These are phyloP conservation scores for Colletotrichum sp. DNA, from an alignment of 2,329 filamentous ascomycete genomes.

Conservation along the genomic window DNA sequence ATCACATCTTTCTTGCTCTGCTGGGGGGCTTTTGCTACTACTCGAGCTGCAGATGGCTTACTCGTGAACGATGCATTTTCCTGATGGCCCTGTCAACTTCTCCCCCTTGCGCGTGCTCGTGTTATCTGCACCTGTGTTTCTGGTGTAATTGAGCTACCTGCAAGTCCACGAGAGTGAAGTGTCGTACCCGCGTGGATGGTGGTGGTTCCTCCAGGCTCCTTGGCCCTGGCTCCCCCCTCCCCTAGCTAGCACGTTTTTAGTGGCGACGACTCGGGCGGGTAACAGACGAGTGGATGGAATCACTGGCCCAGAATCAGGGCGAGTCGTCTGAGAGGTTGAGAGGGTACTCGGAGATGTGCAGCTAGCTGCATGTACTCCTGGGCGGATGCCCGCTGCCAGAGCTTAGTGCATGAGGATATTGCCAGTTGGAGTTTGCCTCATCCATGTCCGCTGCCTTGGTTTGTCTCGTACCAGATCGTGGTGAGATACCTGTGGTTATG, in stretches of 20 bases:
- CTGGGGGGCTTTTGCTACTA: background rate
- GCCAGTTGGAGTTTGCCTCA: constrained; percentile 4
- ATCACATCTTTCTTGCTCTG: background rate
- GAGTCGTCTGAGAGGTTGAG: background rate
- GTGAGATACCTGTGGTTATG: background rate
- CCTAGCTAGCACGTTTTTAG: background rate
- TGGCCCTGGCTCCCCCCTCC: background rate
- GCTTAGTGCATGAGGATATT: constrained; percentile 11
- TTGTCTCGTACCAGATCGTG: background rate
- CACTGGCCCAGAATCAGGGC: background rate
- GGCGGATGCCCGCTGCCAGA: constrained; percentile 1
- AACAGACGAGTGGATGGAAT: background rate
- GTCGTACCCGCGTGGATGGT: background rate
- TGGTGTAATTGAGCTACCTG: background rate
- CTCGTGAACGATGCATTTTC: background rate
- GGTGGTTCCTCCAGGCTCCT: background rate
- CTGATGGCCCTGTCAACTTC: background rate
- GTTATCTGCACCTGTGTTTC: background rate
- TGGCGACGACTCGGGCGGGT: background rate
- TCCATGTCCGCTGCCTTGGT: background rate
- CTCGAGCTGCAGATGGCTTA: background rate
- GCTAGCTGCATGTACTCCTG: background rate
- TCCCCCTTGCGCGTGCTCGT: background rate
- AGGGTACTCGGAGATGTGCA: background rate
- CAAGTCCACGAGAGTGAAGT: background rate